These are phyloP conservation scores for Candida michaelii DNA, from an alignment of 805 yeast species.

Conservation along the genomic window DNA sequence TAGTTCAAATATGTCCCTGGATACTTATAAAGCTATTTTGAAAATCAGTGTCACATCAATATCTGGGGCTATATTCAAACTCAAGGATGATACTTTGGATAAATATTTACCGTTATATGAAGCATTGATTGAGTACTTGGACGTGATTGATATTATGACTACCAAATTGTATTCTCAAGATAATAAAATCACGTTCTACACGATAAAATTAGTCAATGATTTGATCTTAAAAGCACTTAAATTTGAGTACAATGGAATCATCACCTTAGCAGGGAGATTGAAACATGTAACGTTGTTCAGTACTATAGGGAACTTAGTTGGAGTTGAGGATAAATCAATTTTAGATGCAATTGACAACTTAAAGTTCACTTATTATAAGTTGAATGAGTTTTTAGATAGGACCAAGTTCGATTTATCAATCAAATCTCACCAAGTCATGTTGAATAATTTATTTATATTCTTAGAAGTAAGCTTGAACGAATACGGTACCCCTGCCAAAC, in stretches of 20 bases:
- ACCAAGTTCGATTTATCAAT: slow-evolving; percentile 39
- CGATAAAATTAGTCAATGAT: slow-evolving; percentile 47
- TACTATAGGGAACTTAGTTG: slow-evolving; percentile 40
- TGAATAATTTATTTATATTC: slow-evolving; percentile 37
- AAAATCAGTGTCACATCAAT: slow-evolving; percentile 42
- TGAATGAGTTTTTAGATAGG: slow-evolving; percentile 35
- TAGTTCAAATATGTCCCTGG: slow-evolving; percentile 40
- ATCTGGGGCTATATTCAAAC: slow-evolving; percentile 43
- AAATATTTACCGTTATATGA: slow-evolving; percentile 38
- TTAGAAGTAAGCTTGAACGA: slow-evolving; percentile 43
- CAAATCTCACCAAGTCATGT: slow-evolving; percentile 39
- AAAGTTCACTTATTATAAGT: slow-evolving; percentile 32
- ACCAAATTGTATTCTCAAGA: slow-evolving; percentile 44
- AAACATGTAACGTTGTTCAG: slow-evolving; percentile 48
- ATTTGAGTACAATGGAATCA: slow-evolving; percentile 41
- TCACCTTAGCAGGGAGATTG: slow-evolving; percentile 46
- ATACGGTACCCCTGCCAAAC: slow-evolving; percentile 41
- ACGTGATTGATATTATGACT: slow-evolving; percentile 43
- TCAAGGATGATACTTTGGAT: slow-evolving; percentile 33
- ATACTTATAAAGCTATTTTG: slow-evolving; percentile 46
- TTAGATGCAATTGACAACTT: slow-evolving; percentile 30
- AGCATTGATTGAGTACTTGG: slow-evolving; percentile 37
- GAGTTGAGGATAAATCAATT: slow-evolving; percentile 36
- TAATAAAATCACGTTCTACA: slow-evolving; percentile 40
- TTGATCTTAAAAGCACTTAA: slow-evolving; percentile 43